Conservation (phyloP, 2,329 filamentous ascomycete genomes). For the Trichoderma lentiforme region DNA sequence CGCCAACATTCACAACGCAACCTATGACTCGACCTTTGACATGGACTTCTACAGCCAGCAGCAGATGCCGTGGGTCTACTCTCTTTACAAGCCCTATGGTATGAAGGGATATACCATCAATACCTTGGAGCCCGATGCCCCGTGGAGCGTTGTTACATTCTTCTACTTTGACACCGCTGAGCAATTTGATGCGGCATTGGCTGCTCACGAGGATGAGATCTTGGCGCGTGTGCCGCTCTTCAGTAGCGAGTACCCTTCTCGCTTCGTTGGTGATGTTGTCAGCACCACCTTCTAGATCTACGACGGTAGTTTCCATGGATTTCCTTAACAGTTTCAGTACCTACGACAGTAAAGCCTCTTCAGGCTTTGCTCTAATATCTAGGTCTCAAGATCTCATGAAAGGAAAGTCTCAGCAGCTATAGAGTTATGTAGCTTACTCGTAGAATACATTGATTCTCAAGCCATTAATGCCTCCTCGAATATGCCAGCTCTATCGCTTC, state of each 20-base stretch:
- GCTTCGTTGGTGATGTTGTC: not conserved
- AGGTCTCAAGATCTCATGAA: no score
- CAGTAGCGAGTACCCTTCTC: not conserved
- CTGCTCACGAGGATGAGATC: not conserved
- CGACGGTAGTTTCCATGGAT: no score
- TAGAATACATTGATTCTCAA: no score
- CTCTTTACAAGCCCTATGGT: not conserved
- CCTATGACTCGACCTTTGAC: not conserved
- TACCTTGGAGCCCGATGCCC: not conserved
- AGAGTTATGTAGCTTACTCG: no score
- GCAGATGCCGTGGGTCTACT: not conserved
- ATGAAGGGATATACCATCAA: not conserved
- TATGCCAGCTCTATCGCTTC: no score
- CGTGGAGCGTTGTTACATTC: not conserved
- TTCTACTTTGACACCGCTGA: not conserved
- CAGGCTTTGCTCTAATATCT: no score
- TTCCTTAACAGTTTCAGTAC: no score
- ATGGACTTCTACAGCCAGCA: not conserved
- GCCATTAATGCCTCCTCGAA: no score
- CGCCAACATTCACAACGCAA: not conserved
- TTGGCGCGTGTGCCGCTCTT: not conserved
- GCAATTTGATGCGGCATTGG: not conserved
- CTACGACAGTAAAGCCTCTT: no score
- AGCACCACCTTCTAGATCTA: not conserved
- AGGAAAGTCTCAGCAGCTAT: no score